A percentile compares a stretch with the other conserved stretches of the same genome.
These are phyloP conservation scores for Fusarium robinianum DNA, from an alignment of 2,329 filamentous ascomycete genomes.

Conservation along the genomic window DNA sequence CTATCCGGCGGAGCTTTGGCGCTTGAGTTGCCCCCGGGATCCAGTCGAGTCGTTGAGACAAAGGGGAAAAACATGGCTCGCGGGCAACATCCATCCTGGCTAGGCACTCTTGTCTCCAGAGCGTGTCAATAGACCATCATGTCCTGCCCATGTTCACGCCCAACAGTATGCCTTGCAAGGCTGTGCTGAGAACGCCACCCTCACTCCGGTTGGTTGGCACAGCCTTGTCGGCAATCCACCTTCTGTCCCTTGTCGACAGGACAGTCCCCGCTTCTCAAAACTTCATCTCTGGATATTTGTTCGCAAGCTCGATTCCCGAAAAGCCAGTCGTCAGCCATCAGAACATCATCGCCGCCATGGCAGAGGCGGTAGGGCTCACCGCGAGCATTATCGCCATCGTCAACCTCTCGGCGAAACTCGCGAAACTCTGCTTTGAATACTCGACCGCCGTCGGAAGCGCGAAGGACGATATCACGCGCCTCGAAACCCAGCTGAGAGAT, in stretches of 20 bases:
- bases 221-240: constrained; percentile 5
- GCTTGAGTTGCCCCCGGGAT: too few relatives aligned
- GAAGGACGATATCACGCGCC: constrained; percentile 5
- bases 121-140: constrained; percentile 34
- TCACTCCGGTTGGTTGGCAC: too few relatives aligned
- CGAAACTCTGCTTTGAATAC: not conserved
- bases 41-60: too few relatives aligned
- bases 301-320: not conserved
- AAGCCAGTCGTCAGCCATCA: not conserved
- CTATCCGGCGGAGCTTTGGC: too few relatives aligned
- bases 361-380: constrained; percentile 1
- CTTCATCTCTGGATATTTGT: not conserved
- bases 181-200: too few relatives aligned
- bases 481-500: constrained; percentile 1
- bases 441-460: constrained; percentile 6
- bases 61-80: too few relatives aligned
- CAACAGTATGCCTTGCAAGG: constrained; percentile 29
- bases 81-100: too few relatives aligned
- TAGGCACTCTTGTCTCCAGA: too few relatives aligned
- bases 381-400: constrained; percentile 5
- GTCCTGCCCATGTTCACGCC: constrained; percentile 30
- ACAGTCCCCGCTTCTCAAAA: not conserved
- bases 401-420: constrained; percentile 5
- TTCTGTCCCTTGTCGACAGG: not conserved
- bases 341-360: constrained; percentile 1